Base-by-base conservation (phyloP, 2,329 filamentous ascomycete genomes). In the Aureobasidium subglaciale region DNA sequence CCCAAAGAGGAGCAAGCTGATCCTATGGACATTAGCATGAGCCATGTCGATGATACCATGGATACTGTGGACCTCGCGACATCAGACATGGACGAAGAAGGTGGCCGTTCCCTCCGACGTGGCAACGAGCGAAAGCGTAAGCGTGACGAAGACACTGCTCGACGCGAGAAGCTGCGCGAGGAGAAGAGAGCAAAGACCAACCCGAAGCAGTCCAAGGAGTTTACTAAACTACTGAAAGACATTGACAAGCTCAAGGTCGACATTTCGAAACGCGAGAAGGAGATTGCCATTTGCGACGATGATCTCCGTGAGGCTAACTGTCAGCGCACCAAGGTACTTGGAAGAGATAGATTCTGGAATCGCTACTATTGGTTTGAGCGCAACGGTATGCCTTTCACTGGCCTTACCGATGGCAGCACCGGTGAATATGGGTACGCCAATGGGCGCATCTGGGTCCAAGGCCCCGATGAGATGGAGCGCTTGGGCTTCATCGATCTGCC, bases 281-380 rank as follows among this genome's bases (percentile, higher is more conserved):
- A 92, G 64, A 95, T 99, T 60, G 84, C 84, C 3, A 80, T 86
- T 29, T 82, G 95, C 50, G 92, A 97, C 64, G 91, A 95, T 64
- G 91, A 97, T 68, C 78, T 99, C 42, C 87, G 93, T 52, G 92
- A 97, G 71, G 90, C 91, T 37, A 89, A 96, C 70, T 96, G 92
- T 64, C 89, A 91, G 32, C 86, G 93, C 59, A 96, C 91, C 16
- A 85, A 89, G 60, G 84, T 92, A 16, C 78, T 99, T 24, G 93
- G 93, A 58, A 92, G 93, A 69, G 93, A 99, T 71, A 84, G 93
- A 41, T 99, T 96, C 77, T 96, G 92, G 84, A 97, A 99, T 71
- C 84, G 92, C 54, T 99, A 97, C 72, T 97, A 95, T 77, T 99
- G 93, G 92, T 96, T 97, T 69, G 93, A 99, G 72, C 86, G 92